These are phyloP conservation scores for Candida awuae DNA, from an alignment of 805 yeast species.

Conservation along the genomic window DNA sequence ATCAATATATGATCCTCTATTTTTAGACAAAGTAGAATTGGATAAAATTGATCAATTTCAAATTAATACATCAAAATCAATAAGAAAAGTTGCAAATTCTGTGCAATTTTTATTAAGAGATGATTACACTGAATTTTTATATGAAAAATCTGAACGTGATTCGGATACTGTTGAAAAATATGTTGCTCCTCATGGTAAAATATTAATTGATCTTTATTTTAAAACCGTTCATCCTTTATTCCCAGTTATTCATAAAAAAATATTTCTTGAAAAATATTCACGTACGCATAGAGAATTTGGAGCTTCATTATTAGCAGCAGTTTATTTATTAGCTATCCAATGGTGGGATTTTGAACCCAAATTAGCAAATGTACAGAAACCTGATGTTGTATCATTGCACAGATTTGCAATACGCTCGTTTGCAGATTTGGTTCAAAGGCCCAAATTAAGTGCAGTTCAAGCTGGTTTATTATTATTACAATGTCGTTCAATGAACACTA, in stretches of 20 bases:
- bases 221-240: constrained; percentile 83
- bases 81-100: constrained; percentile 71
- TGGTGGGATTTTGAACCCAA: constrained; percentile 92
- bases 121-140: constrained; percentile 67
- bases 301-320: constrained; percentile 86
- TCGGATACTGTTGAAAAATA: constrained; percentile 78
- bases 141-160: constrained; percentile 61
- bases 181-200: constrained; percentile 89
- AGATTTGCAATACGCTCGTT: constrained; percentile 60
- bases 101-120: constrained; percentile 73
- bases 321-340: constrained; percentile 78
- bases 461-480: constrained; percentile 78
- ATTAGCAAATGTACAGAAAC: constrained; percentile 67
- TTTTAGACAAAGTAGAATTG: constrained; percentile 55
- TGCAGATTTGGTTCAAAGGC: constrained; percentile 69
- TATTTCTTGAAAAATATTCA: constrained; percentile 82
- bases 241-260: constrained; percentile 86
- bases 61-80: constrained; percentile 52
- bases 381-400: constrained; percentile 63
- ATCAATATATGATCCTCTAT: constrained; percentile 67
- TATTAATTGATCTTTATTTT: constrained; percentile 71
- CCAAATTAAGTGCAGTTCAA: constrained; percentile 86
- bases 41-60: constrained; percentile 78
- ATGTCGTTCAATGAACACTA: constrained; percentile 35
- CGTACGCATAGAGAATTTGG: constrained; percentile 88